These are phyloP conservation scores for Aspergillus diversus DNA, from an alignment of 495 filamentous ascomycete genomes.

Conservation along the genomic window DNA sequence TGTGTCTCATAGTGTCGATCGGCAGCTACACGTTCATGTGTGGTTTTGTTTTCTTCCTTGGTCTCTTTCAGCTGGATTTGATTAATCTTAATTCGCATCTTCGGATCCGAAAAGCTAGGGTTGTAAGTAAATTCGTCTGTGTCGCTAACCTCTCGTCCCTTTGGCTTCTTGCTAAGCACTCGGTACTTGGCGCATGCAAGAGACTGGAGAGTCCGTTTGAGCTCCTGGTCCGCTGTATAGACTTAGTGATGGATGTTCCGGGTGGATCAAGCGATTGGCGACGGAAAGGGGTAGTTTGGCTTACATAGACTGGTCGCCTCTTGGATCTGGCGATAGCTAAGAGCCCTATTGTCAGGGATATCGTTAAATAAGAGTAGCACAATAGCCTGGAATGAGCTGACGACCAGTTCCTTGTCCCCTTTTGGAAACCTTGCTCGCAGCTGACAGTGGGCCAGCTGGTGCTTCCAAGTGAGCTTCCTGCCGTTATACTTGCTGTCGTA, in stretches of 20 bases:
- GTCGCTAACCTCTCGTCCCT: slow-evolving; percentile 73
- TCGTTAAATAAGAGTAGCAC: slow-evolving; percentile 93
- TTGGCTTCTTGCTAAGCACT: slow-evolving; percentile 85
- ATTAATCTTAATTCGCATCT: slow-evolving; percentile 96
- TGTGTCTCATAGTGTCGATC: slow-evolving; percentile 96
- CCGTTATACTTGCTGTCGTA: slow-evolving; percentile 88
- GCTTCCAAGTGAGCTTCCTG: slow-evolving; percentile 87
- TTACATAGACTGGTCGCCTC: slow-evolving; percentile 67
- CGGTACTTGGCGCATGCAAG: slow-evolving; percentile 87
- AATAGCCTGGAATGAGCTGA: slow-evolving; percentile 88
- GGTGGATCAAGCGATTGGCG: background rate
- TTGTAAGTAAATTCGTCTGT: slow-evolving; percentile 86
- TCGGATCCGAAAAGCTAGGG: slow-evolving; percentile 70
- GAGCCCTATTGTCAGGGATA: slow-evolving; percentile 52
- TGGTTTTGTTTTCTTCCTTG: slow-evolving; percentile 85
- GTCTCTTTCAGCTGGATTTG: slow-evolving; percentile 97
- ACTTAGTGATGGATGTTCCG: slow-evolving; percentile 25
- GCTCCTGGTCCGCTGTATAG: slow-evolving; percentile 65
- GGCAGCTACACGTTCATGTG: slow-evolving; percentile 83
- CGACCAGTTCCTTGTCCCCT: slow-evolving; percentile 80
- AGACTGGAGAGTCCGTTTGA: slow-evolving; percentile 89
- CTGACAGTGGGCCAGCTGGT: slow-evolving; percentile 84
- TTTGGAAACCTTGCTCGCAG: slow-evolving; percentile 76
- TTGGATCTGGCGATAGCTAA: slow-evolving; percentile 73
- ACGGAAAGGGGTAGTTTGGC: slow-evolving; percentile 25